phyloP scores from a whole-genome alignment of 2,329 filamentous ascomycete species.

The Arthrobotrys sphaeroides region DNA sequence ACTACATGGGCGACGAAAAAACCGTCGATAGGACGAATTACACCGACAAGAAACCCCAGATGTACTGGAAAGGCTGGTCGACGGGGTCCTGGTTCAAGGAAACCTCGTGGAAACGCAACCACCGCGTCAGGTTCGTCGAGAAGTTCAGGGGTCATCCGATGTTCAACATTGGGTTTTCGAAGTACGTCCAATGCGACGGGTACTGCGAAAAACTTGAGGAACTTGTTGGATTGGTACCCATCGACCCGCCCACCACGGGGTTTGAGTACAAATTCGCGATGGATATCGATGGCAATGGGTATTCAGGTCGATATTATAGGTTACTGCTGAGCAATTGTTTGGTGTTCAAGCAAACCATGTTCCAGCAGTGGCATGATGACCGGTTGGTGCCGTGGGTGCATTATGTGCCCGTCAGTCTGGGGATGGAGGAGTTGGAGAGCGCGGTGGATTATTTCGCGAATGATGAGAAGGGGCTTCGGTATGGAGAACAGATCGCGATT shows the following conservation, averaged over 20 bases:
- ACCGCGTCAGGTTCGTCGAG: slow-evolving; percentile 65
- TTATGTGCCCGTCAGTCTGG: slow-evolving; percentile 67
- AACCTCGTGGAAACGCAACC: slow-evolving; percentile 62
- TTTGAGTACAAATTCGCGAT: slow-evolving; percentile 63
- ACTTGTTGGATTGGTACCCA: slow-evolving; percentile 59
- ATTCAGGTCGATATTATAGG: slow-evolving; percentile 67
- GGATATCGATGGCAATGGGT: slow-evolving; percentile 69
- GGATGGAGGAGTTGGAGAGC: slow-evolving; percentile 67
- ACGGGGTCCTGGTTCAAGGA: slow-evolving; percentile 62
- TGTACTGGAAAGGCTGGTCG: slow-evolving; percentile 70
- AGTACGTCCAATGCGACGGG: slow-evolving; percentile 63
- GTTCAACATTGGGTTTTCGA: slow-evolving; percentile 64
- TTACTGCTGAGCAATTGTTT: slow-evolving; percentile 65
- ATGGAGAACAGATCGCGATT: slow-evolving; percentile 67
- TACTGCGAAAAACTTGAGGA: slow-evolving; percentile 61
- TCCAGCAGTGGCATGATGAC: slow-evolving; percentile 70
- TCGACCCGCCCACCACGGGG: slow-evolving; percentile 60
- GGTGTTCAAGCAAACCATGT: slow-evolving; percentile 67
- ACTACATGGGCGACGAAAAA: slow-evolving; percentile 63
- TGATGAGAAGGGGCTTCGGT: slow-evolving; percentile 64
- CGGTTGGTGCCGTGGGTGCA: slow-evolving; percentile 68
- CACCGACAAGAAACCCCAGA: slow-evolving; percentile 65
- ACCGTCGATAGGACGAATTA: slow-evolving; percentile 63
- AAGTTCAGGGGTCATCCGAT: slow-evolving; percentile 61
- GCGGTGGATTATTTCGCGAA: slow-evolving; percentile 64